Conservation (phyloP, 768 basidiomycete species). For the Phylloporus rhodoxanthus region DNA sequence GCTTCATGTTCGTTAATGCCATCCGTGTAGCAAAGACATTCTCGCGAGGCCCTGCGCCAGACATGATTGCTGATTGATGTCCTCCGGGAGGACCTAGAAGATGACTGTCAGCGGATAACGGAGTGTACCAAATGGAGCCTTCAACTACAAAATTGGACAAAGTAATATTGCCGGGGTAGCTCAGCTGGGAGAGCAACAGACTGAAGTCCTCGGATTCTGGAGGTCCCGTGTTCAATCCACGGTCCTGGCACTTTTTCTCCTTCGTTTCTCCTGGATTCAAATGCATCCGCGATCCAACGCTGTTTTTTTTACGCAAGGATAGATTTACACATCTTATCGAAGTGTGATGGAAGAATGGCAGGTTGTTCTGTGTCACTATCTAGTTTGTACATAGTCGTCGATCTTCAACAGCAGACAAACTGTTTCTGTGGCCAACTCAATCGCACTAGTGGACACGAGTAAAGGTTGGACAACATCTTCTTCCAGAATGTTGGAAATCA, state of each 20-base stretch:
- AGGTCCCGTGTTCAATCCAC: conserved; percentile 79
- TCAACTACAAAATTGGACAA: too few species aligned
- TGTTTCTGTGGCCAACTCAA: conserved; percentile 94
- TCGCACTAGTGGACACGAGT: conserved; percentile 89
- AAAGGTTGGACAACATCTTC: conserved; percentile 97
- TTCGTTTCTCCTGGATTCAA: background rate
- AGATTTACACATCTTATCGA: background rate
- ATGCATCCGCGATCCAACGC: too few species aligned
- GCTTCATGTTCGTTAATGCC: conserved; percentile 91
- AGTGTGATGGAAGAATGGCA: background rate
- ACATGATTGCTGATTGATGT: conserved; percentile 50
- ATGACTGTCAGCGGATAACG: background rate
- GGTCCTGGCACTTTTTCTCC: conserved; percentile 49
- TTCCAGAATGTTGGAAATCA: conserved; percentile 95
- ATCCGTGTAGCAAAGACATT: conserved; percentile 96
- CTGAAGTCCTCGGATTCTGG: too few species aligned
- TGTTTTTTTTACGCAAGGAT: background rate
- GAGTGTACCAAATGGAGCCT: background rate
- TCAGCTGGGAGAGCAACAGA: conserved; percentile 75
- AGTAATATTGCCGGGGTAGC: conserved; percentile 68
- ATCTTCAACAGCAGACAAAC: conserved; percentile 95
- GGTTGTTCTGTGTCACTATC: conserved; percentile 34
- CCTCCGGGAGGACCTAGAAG: background rate
- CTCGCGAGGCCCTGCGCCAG: conserved; percentile 84
- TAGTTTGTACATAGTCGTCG: conserved; percentile 84